These are phyloP conservation scores for Pythium aristosporum DNA, from an alignment of 352 stramenopile genomes.

Conservation along the genomic window DNA sequence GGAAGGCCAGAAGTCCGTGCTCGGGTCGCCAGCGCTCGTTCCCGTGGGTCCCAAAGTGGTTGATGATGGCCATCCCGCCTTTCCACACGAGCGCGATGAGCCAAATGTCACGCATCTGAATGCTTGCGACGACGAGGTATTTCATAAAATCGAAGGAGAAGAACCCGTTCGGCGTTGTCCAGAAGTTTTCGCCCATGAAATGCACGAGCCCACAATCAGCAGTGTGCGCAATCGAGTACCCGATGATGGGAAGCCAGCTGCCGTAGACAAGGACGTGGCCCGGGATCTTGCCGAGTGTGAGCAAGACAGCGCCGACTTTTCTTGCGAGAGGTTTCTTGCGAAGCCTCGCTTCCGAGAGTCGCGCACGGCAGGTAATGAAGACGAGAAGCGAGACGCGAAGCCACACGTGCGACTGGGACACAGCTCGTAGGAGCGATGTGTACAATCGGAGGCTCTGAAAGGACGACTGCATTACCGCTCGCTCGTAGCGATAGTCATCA, in stretches of 20 bases:
- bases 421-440: conserved; percentile 7
- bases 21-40: neutral
- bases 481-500: conserved; percentile 33
- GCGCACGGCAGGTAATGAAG: conserved; percentile 3
- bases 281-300: conserved; percentile 25
- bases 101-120: conserved; percentile 47
- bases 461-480: conserved; percentile 12
- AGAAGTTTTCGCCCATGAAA: conserved; percentile 25
- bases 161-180: conserved; percentile 25
- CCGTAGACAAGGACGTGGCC: conserved; percentile 31
- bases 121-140: conserved; percentile 26
- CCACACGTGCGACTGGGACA: conserved; percentile 24
- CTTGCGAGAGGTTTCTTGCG: neutral
- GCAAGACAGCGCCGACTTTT: neutral
- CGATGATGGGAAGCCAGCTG: conserved; percentile 28
- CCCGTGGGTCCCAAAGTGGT: neutral
- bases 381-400: conserved; percentile 16
- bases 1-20: neutral
- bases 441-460: neutral
- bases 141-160: conserved; percentile 22
- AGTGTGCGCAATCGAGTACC: conserved; percentile 30
- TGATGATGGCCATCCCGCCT: conserved; percentile 4
- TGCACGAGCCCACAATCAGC: conserved; percentile 32
- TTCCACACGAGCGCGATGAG: conserved; percentile 32
- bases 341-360: conserved; percentile 1